phyloP scores from a whole-genome alignment of 495 filamentous ascomycete species.

The Daldinia vernicosa region DNA sequence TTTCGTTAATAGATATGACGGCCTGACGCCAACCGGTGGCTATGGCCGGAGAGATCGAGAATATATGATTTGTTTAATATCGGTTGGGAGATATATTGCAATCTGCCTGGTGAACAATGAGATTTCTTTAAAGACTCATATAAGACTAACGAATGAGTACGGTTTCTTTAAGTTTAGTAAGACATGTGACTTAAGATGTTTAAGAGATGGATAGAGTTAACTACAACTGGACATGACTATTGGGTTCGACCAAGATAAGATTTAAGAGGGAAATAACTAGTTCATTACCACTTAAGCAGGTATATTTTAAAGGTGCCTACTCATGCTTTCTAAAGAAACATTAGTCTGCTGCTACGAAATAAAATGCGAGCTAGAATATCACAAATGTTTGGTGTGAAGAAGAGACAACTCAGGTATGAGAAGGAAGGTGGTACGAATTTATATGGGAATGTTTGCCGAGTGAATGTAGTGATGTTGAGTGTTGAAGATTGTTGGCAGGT shows the following conservation, averaged over 20 bases:
- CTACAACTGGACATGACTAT: neutral
- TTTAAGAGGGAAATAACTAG: neutral
- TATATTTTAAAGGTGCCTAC: too few species aligned
- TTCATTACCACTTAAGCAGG: too few species aligned
- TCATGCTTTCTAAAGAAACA: too few species aligned
- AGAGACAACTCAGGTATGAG: too few species aligned
- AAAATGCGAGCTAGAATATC: neutral
- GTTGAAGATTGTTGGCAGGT: too few species aligned
- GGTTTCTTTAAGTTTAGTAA: neutral
- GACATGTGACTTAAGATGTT: too few species aligned
- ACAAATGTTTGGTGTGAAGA: neutral
- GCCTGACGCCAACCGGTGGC: conserved; percentile 22
- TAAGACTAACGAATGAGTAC: neutral
- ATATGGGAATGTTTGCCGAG: too few species aligned
- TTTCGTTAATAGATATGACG: conserved; percentile 25
- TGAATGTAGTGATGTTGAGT: too few species aligned
- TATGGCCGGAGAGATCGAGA: conserved; percentile 37
- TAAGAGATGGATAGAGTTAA: neutral
- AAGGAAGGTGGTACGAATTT: too few species aligned
- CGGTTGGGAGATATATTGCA: neutral
- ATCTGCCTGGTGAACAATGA: neutral
- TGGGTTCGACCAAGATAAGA: neutral
- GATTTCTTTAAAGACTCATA: neutral
- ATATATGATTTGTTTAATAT: conserved; percentile 15
- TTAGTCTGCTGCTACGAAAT: neutral